Percentiles rank a stretch among this genome's conserved stretches.
Evolutionary conservation across 306 rosid species (phyloP).

Genomic region (Prunus padus): DNA sequence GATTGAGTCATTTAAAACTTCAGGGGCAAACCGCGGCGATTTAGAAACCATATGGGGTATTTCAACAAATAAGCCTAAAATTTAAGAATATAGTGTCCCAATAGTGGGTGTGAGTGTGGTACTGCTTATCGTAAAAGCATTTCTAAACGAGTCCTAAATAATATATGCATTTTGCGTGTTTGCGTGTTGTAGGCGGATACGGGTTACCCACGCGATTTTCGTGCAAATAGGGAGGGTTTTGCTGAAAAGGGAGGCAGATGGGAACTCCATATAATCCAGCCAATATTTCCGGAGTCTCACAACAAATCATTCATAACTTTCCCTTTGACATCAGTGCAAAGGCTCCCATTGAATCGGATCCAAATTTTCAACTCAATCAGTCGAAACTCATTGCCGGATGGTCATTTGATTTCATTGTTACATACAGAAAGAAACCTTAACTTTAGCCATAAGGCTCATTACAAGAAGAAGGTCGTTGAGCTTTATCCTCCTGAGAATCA

Average conservation of each 20-base stretch:
- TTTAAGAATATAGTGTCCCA: neutral
- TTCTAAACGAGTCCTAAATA: neutral
- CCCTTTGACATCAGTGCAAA: neutral
- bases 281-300: constrained; percentile 47
- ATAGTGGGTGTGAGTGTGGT: neutral
- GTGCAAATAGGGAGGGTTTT: constrained; percentile 83
- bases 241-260: constrained; percentile 66
- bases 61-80: no score
- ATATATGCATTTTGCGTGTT: neutral
- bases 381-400: neutral
- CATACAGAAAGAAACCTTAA: no score
- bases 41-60: no score
- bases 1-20: no score
- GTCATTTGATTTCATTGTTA: no score
- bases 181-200: constrained; percentile 54
- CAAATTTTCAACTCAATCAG: neutral
- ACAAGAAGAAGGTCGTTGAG: no score
- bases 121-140: neutral
- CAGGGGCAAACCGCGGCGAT: no score
- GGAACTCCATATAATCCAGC: constrained; percentile 66
- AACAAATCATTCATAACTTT: neutral
- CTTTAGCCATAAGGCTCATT: no score
- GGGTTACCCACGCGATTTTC: constrained; percentile 93
- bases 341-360: neutral
- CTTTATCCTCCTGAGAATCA: no score